These are phyloP conservation scores for Cutaneotrichosporon cutaneum DNA, from an alignment of 1,284 basidiomycete genomes.

Conservation along the genomic window DNA sequence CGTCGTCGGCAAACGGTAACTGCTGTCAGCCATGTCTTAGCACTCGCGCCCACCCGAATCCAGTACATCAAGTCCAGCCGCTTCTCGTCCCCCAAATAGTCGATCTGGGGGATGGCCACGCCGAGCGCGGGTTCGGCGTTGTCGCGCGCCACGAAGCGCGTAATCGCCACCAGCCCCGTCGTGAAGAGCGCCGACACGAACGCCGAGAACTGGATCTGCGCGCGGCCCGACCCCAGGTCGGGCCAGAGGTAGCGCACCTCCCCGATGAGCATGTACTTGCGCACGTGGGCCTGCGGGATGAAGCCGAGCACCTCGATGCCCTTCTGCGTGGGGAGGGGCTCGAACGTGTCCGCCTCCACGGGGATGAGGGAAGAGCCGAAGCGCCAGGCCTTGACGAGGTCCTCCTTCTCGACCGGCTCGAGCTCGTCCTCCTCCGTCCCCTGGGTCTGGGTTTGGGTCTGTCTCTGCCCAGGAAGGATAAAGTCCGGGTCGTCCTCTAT, in stretches of 20 bases:
- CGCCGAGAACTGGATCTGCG: constrained; percentile 81
- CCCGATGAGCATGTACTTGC: constrained; percentile 75
- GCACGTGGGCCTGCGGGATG: constrained; percentile 67
- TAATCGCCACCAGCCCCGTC: constrained; percentile 68
- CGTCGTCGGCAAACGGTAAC: constrained; percentile 94
- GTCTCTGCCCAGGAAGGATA: constrained; percentile 10
- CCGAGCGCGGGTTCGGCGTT: constrained; percentile 82
- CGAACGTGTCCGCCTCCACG: constrained; percentile 74
- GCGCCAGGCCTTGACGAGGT: constrained; percentile 70
- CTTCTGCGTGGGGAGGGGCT: constrained; percentile 66
- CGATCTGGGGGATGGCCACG: constrained; percentile 61
- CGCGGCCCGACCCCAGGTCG: constrained; percentile 63
- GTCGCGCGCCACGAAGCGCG: constrained; percentile 73
- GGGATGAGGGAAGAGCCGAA: constrained; percentile 88
- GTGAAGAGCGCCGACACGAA: constrained; percentile 77
- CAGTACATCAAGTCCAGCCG: constrained; percentile 73
- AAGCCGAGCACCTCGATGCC: constrained; percentile 88
- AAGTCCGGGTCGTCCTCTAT: constrained; percentile 12
- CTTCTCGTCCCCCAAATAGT: constrained; percentile 55
- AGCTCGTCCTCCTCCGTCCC: constrained; percentile 28
- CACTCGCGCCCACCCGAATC: constrained; percentile 62
- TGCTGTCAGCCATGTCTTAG: constrained; percentile 44
- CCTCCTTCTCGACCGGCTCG: constrained; percentile 49
- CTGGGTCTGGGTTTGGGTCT: constrained; percentile 21
- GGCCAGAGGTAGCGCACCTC: constrained; percentile 88